Base-by-base conservation (phyloP, 192 early-diverging fungal genomes). In the Coemansia sp. region DNA sequence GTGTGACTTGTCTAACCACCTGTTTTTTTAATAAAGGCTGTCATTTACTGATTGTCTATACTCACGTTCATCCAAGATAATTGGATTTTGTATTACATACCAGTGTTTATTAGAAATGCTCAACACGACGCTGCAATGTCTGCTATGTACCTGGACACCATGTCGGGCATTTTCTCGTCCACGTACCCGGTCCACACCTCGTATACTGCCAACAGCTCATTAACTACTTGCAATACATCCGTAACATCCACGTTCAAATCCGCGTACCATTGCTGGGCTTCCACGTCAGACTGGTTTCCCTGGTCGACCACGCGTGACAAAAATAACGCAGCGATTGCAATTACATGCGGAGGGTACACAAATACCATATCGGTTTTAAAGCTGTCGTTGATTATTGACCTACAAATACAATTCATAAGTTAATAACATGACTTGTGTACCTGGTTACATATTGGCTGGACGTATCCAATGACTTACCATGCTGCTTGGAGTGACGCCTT, bases 331-430 rank as follows among this genome's bases (percentile, higher is more conserved):
- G 92, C 88, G 1, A 94, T 54, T 5, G 95, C 94, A 62, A 97
- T 91, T 63, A 95, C 86, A 51, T 94, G 87, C 19, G 95, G 95
- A 12, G 95, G 91, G 61, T 95, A 90, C 45, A 94, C 66, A n/a
- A 97, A 76, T 22, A 85, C 82, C 6, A 92, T 71, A 58, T 95
- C 92, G 1, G 91, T 92, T 32, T 87, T 78, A 63, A 94, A 24
- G 4, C 86, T 86, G 69, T 95, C 94, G 63, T 95, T 97, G 10
- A 93, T 74, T 18, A 94, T 84, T 45, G 84, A 93, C 69, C 70
- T 76, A 60, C 27, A 6, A 4, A n/a, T n/a, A 14, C 13, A 14
- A 14, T 16, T 45, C 13, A 16, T 41, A 41, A 45, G 3, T 45
- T 10, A 45, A n/a, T n/a, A 45, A n/a, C 41, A 16, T 16, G 12